Conservation (phyloP, 78 protist genomes). For the Emiliania huxleyi region DNA sequence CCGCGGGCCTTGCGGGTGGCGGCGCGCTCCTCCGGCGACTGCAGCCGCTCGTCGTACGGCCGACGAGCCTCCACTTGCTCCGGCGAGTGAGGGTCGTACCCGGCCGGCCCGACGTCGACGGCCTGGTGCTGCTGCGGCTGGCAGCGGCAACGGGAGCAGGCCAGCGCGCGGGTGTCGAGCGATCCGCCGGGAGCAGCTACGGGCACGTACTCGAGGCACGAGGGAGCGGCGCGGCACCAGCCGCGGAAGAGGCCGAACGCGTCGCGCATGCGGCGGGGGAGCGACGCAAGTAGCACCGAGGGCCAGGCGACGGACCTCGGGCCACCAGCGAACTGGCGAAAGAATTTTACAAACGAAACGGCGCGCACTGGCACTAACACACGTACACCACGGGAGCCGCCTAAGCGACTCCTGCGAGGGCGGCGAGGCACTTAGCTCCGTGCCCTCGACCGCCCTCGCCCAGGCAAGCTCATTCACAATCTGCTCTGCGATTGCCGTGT, state of each 20-base stretch:
- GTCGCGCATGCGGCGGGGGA: too few species aligned
- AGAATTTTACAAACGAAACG: too few species aligned
- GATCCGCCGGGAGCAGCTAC: not conserved
- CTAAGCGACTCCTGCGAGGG: too few species aligned
- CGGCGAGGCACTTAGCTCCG: too few species aligned
- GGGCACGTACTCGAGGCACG: not conserved
- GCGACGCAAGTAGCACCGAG: too few species aligned
- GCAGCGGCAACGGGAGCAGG: not conserved
- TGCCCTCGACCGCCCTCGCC: too few species aligned
- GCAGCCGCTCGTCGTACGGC: not conserved
- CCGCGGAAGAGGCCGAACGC: not conserved
- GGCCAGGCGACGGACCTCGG: too few species aligned
- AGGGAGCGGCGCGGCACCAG: not conserved
- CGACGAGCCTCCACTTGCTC: not conserved
- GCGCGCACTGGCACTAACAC: too few species aligned
- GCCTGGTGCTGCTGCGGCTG: not conserved
- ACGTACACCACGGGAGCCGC: too few species aligned
- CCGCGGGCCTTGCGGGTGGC: not conserved
- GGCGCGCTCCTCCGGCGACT: not conserved
- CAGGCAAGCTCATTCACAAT: too few species aligned
- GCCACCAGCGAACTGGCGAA: too few species aligned
- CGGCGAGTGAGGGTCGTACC: not conserved
- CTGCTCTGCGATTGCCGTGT: too few species aligned
- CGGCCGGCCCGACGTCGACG: not conserved
- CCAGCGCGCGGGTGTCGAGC: not conserved